Percentiles rank a stretch among this genome's conserved stretches.
phyloP scores from a whole-genome alignment of 805 yeast species.

The Wickerhamomyces alni region DNA sequence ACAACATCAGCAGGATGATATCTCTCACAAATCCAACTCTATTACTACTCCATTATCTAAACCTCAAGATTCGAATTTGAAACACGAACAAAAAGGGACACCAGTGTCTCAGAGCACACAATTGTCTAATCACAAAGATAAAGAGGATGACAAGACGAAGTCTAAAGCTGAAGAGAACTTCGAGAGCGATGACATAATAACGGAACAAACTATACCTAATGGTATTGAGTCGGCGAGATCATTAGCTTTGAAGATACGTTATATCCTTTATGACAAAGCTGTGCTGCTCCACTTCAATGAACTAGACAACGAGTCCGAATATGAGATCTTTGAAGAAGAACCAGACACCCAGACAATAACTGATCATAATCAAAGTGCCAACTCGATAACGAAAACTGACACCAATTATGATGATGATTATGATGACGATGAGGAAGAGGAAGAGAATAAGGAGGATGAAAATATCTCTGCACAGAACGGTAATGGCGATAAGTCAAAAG shows the following conservation, averaged over 20 bases:
- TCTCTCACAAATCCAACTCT: not conserved
- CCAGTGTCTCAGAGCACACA: constrained; percentile 1
- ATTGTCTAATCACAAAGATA: not conserved
- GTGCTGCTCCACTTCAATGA: constrained; percentile 38
- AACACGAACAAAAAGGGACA: not conserved
- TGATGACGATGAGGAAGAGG: constrained; percentile 20
- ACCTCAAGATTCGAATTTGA: not conserved
- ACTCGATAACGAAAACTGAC: constrained; percentile 31
- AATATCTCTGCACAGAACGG: too few species aligned
- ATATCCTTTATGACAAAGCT: constrained; percentile 68
- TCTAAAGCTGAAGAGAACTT: constrained; percentile 17
- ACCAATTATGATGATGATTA: constrained; percentile 26
- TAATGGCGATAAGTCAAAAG: constrained; percentile 13
- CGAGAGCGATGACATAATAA: constrained; percentile 33
- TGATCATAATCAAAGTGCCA: not conserved
- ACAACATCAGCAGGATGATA: not conserved
- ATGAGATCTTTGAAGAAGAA: constrained; percentile 15
- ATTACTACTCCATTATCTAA: not conserved
- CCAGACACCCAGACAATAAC: not conserved
- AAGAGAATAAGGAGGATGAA: constrained; percentile 4
- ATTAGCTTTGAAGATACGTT: constrained; percentile 59
- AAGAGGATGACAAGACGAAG: constrained; percentile 2
- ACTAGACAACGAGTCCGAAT: constrained; percentile 9
- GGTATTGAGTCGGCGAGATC: constrained; percentile 45
- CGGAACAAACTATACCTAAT: constrained; percentile 30